Evolutionary conservation across 129 eudicot genomes (phyloP).

Genomic region (Logfia minima): DNA sequence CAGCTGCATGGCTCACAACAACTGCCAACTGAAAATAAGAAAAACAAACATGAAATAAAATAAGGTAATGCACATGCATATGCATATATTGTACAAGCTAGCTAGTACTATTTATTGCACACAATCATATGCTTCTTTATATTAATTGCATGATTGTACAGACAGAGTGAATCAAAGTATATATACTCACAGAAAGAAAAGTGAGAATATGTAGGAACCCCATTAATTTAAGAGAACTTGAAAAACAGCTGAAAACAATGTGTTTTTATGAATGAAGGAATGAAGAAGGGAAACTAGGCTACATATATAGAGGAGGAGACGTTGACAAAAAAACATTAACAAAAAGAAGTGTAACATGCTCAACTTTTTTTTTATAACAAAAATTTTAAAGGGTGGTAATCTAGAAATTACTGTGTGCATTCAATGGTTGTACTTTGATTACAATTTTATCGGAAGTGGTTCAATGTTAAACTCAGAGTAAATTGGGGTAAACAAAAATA

Average conservation of each 20-base stretch:
- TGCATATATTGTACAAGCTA: background rate
- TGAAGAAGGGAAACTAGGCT: background rate
- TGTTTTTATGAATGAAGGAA: constrained; percentile 20
- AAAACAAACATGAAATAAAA: constrained; percentile 1
- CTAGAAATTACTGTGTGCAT: too few relatives aligned
- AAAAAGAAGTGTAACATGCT: background rate
- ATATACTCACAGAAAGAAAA: constrained; percentile 46
- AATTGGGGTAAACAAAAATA: too few relatives aligned
- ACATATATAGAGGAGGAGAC: constrained; percentile 20
- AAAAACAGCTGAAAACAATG: background rate
- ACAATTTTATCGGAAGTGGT: too few relatives aligned
- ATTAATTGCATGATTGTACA: constrained; percentile 22
- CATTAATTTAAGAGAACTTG: constrained; percentile 30
- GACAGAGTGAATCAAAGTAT: constrained; percentile 1
- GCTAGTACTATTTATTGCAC: background rate
- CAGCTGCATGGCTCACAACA: constrained; percentile 45
- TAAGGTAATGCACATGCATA: background rate
- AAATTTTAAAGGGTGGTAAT: too few relatives aligned
- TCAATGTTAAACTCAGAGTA: too few relatives aligned
- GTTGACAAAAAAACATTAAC: background rate
- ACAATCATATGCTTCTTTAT: background rate
- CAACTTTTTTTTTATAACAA: too few relatives aligned
- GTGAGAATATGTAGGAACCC: constrained; percentile 38
- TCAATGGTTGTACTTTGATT: too few relatives aligned
- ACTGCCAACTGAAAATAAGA: constrained; percentile 35